These are phyloP conservation scores for Pythium dissimile DNA, from an alignment of 352 stramenopile species.

Conservation along the genomic window DNA sequence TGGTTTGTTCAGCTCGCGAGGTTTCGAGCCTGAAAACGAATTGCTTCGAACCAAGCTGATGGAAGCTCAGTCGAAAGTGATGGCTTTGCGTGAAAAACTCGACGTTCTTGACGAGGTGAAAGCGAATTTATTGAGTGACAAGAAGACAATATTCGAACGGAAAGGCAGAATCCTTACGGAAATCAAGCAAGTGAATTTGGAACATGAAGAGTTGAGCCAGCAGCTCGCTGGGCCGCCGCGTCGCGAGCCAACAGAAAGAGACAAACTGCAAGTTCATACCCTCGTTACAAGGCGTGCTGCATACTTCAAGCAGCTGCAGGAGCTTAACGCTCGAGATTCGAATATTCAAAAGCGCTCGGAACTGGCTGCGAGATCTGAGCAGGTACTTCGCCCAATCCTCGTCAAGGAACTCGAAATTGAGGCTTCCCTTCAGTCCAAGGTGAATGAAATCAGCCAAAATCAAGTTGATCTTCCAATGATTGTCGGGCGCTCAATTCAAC, in stretches of 20 bases:
- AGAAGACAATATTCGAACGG: slow-evolving; percentile 41
- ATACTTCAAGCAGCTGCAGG: slow-evolving; percentile 48
- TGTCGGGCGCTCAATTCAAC: slow-evolving; percentile 50
- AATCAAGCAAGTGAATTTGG: slow-evolving; percentile 40
- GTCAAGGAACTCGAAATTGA: slow-evolving; percentile 24
- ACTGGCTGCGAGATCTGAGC: slow-evolving; percentile 40
- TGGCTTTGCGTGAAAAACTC: slow-evolving; percentile 50
- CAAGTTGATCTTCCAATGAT: slow-evolving; percentile 52
- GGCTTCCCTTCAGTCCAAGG: slow-evolving; percentile 16
- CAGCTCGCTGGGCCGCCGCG: slow-evolving; percentile 53
- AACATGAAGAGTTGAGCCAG: slow-evolving; percentile 48
- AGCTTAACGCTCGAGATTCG: slow-evolving; percentile 34
- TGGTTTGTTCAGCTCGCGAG: slow-evolving; percentile 35
- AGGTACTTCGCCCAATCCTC: slow-evolving; percentile 35
- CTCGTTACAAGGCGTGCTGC: slow-evolving; percentile 39
- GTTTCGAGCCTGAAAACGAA: slow-evolving; percentile 50
- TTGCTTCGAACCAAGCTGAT: slow-evolving; percentile 39
- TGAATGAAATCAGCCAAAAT: slow-evolving; percentile 30
- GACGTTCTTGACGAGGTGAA: slow-evolving; percentile 41
- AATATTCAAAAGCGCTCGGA: slow-evolving; percentile 47
- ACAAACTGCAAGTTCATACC: slow-evolving; percentile 61
- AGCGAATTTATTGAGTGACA: slow-evolving; percentile 35
- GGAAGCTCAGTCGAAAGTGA: slow-evolving; percentile 52
- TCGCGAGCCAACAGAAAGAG: slow-evolving; percentile 50
- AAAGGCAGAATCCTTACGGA: slow-evolving; percentile 43